Conservation (phyloP, 148 eudicot species). For the Vaccinium darrowii region DNA sequence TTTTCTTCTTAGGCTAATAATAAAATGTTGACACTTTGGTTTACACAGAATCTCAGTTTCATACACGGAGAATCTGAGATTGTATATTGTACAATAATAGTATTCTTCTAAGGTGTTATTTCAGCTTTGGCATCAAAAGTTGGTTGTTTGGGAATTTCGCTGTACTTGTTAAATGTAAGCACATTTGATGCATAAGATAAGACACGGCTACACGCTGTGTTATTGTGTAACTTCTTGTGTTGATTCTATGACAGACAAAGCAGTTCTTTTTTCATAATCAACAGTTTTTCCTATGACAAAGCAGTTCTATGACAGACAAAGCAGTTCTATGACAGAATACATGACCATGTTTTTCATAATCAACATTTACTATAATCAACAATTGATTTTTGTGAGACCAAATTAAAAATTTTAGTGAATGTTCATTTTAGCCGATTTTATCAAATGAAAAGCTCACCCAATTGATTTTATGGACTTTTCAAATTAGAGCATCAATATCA, state of each 20-base stretch:
- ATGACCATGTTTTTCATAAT: too few relatives aligned
- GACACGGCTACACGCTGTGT: background rate
- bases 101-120: background rate
- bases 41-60: background rate
- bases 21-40: conserved; percentile 39
- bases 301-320: too few relatives aligned
- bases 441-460: too few relatives aligned
- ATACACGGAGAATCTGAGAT: background rate
- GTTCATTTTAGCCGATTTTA: too few relatives aligned
- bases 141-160: background rate
- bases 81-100: background rate
- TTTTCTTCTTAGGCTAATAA: conserved; percentile 41
- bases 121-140: background rate
- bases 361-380: too few relatives aligned
- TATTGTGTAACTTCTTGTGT: background rate
- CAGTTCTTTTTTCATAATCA: background rate
- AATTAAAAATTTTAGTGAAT: too few relatives aligned
- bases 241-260: background rate
- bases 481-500: too few relatives aligned
- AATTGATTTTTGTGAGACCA: too few relatives aligned
- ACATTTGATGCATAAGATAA: background rate
- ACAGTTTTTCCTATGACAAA: too few relatives aligned
- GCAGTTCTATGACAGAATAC: too few relatives aligned
- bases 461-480: too few relatives aligned
- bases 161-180: background rate